These are phyloP conservation scores for Cenchrus purpureus DNA, from an alignment of 176 grass and related monocot species.

Conservation along the genomic window DNA sequence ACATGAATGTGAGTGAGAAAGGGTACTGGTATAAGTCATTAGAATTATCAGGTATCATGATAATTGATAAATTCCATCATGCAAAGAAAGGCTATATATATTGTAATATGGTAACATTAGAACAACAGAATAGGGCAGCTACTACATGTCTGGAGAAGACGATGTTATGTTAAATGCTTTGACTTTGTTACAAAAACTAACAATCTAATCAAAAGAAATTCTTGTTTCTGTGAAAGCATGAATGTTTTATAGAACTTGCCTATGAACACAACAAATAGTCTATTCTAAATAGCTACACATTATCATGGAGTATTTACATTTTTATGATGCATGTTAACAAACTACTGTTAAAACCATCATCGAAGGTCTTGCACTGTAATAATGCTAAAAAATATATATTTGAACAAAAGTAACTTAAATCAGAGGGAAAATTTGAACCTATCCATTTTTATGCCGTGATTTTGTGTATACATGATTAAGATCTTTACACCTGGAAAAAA, in stretches of 20 bases:
- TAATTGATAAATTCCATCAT: slow-evolving; percentile 24
- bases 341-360: neutral
- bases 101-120: neutral
- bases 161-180: neutral
- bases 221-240: neutral
- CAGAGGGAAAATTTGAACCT: neutral
- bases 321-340: neutral
- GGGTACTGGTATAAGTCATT: neutral
- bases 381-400: neutral
- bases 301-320: neutral
- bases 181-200: slow-evolving; percentile 3
- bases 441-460: slow-evolving; percentile 26
- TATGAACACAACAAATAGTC: neutral
- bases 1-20: slow-evolving; percentile 27
- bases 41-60: slow-evolving; percentile 2
- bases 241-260: slow-evolving; percentile 17
- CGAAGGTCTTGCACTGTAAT: neutral
- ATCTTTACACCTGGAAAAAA: slow-evolving; percentile 20
- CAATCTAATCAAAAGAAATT: slow-evolving; percentile 11
- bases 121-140: slow-evolving; percentile 31
- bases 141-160: slow-evolving; percentile 27
- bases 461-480: slow-evolving; percentile 19
- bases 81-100: slow-evolving; percentile 21
- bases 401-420: slow-evolving; percentile 26
- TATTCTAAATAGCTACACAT: slow-evolving; percentile 8